These are phyloP conservation scores for Penicillium bovifimosum DNA, from an alignment of 495 filamentous ascomycete genomes.

Conservation along the genomic window DNA sequence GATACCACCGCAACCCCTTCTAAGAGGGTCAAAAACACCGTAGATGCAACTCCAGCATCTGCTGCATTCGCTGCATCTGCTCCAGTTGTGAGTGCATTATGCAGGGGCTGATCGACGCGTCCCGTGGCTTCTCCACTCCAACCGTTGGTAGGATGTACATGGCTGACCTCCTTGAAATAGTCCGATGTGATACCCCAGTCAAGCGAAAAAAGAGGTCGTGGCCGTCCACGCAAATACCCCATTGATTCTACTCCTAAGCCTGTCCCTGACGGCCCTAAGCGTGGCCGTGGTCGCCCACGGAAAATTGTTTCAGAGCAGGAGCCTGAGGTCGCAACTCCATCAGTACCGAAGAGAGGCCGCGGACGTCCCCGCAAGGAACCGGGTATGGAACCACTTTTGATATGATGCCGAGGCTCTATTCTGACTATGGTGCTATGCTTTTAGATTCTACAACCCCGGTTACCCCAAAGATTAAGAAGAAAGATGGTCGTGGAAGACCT, in stretches of 20 bases:
- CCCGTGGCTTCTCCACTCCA: constrained; percentile 4
- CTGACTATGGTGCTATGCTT: not conserved
- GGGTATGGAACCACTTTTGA: constrained; percentile 6
- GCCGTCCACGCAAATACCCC: constrained; percentile 37
- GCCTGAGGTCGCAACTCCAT: not conserved
- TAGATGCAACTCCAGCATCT: not conserved
- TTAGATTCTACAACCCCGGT: not conserved
- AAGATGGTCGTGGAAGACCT: constrained; percentile 18
- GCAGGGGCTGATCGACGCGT: constrained; percentile 9
- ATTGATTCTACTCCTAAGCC: constrained; percentile 20
- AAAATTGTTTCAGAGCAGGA: constrained; percentile 15
- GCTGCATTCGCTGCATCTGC: not conserved
- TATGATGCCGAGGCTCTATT: not conserved
- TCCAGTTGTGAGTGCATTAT: constrained; percentile 12
- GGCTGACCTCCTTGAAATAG: constrained; percentile 4
- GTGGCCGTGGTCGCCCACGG: constrained; percentile 36
- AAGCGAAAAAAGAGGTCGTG: constrained; percentile 34
- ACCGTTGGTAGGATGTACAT: not conserved
- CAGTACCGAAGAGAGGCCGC: constrained; percentile 17
- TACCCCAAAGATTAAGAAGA: constrained; percentile 11
- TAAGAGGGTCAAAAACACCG: constrained; percentile 19
- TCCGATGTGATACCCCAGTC: constrained; percentile 20
- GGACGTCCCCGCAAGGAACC: constrained; percentile 30
- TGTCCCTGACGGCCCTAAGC: constrained; percentile 26
- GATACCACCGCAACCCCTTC: constrained; percentile 16